Evolutionary conservation across 306 rosid species (phyloP).

Genomic region (Spatholobus suberectus): DNA sequence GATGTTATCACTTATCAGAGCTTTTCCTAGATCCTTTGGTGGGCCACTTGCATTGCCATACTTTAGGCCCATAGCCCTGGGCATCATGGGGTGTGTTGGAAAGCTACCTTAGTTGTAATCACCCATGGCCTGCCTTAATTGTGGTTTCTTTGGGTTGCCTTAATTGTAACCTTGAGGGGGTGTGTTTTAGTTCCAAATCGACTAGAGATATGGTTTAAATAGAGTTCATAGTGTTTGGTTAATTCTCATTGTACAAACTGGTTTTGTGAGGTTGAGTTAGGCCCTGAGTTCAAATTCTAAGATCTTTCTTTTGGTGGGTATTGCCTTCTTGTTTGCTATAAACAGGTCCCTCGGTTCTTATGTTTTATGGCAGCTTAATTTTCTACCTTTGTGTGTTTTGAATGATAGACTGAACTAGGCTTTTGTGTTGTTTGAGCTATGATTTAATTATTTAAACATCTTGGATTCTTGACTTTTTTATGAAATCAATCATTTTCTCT

Average conservation of each 20-base stretch:
- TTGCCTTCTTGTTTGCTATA: conserved; percentile 15
- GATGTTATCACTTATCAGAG: neutral
- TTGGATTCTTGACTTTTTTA: conserved; percentile 22
- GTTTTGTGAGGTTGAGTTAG: neutral
- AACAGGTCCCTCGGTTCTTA: neutral
- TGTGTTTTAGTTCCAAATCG: neutral
- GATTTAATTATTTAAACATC: conserved; percentile 18
- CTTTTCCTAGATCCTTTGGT: neutral
- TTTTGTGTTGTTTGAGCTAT: conserved; percentile 13
- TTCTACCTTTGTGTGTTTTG: neutral
- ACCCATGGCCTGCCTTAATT: neutral
- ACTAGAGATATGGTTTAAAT: neutral
- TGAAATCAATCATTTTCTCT: conserved; percentile 10
- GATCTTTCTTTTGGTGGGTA: conserved; percentile 28
- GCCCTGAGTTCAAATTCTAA: neutral
- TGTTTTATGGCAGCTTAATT: conserved; percentile 21
- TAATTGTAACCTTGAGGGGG: neutral
- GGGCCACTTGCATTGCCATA: neutral
- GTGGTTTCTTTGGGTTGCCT: neutral
- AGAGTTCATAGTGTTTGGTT: neutral
- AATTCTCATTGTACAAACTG: neutral
- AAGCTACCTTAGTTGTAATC: neutral
- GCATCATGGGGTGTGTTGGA: neutral
- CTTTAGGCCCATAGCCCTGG: neutral
- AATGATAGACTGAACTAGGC: conserved; percentile 39